Evolutionary conservation across 2,329 filamentous ascomycete species (phyloP).

Genomic region (Pestalotiopsis sp.): DNA sequence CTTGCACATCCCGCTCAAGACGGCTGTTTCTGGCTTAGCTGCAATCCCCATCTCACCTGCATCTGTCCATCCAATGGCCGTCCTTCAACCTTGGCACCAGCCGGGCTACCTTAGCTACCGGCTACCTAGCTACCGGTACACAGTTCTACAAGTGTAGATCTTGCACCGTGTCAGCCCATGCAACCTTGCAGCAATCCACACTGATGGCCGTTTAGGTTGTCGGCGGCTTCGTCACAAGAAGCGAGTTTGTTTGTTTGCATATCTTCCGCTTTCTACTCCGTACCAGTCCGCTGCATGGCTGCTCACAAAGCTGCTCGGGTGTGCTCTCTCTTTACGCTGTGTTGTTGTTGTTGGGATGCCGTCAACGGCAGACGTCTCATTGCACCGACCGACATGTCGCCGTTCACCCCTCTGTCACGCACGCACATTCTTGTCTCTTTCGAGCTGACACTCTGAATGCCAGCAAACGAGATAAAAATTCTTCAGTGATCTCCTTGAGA

Average conservation of each 20-base stretch:
- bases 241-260: constrained; percentile 9
- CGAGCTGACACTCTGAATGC: not conserved
- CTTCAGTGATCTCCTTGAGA: not conserved
- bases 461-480: not conserved
- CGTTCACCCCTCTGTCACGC: not conserved
- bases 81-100: not conserved
- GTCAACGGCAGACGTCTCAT: constrained; percentile 4
- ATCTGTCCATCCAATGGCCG: not conserved
- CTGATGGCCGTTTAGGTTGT: not conserved
- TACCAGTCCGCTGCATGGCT: constrained; percentile 1
- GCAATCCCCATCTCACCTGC: not conserved
- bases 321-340: not conserved
- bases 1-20: not conserved
- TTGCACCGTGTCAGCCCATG: constrained; percentile 1
- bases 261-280: constrained; percentile 1
- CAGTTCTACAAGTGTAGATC: not conserved
- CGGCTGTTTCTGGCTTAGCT: not conserved
- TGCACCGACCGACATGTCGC: not conserved
- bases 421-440: not conserved
- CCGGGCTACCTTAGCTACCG: not conserved
- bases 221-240: constrained; percentile 9
- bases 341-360: not conserved
- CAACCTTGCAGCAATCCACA: constrained; percentile 2
- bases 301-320: not conserved
- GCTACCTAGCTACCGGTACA: not conserved